Evolutionary conservation across 768 basidiomycete genomes (phyloP), one percentile per base, ranked within the genome.

Genomic region (Kwoniella bestiolae): DNA sequence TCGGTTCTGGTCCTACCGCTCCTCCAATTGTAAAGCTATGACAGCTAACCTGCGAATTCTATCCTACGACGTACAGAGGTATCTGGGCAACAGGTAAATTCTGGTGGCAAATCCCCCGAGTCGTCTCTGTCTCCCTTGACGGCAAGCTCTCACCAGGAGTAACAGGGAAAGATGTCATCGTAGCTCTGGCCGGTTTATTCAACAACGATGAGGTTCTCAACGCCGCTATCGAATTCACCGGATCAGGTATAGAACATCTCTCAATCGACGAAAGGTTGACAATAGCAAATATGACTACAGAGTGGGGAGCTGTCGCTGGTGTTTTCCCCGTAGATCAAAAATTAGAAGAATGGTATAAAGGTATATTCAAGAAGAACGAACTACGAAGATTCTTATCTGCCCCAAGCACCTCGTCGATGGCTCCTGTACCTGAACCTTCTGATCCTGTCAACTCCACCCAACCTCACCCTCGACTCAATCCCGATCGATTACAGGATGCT

Each of bases 241-340:
- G 96, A 11, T 89, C 91, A 34, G 96, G 96, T 26, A 85, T 97
- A 9, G 77, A 86, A 18, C 85, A 87, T 18, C 84, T 99, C 53
- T 82, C 87, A 3, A 86, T 99, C 60, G 95, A 99, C 76, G 94
- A 98, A 72, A 87, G 96, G 45, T 85, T 99, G 50, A 94, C 95
- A 0, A 98, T 98, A 70, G 85, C 94, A n/a, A 98, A 99, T 81
- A 99, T 98, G 96, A 98, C 96, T 5, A 98, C 96, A 31, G 96
- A 99, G 81, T 99, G 96, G 96, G 96, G 96, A 47, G 96, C 96
- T 2, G 86, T 99, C 2, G 94, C 87, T 7, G 96, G 96, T 32
- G 88, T 96, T 6, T 98, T 99, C 84, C 94, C 95, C 0, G 89
- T 92, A 5, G 96, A 99, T 76, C 84, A 87, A 21, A 88, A 86